Conservation (phyloP, 805 yeast genomes). For the Wickerhamiella cacticola region DNA sequence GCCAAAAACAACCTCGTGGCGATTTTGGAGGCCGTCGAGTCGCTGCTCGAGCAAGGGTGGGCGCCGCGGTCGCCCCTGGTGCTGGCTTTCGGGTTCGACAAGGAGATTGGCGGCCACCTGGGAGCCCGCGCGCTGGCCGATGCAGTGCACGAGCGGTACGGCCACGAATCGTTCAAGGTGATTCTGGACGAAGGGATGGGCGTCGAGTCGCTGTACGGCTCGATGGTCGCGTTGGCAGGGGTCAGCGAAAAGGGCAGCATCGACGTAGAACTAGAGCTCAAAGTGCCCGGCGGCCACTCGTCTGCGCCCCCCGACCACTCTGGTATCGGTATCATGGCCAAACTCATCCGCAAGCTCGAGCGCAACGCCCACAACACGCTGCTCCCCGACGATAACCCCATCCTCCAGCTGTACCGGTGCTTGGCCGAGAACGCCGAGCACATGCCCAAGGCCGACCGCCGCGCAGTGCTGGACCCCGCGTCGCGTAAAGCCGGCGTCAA, state of each 20-base stretch:
- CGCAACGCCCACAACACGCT: constrained; percentile 40
- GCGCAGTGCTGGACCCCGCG: constrained; percentile 18
- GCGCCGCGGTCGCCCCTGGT: constrained; percentile 50
- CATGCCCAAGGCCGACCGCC: constrained; percentile 17
- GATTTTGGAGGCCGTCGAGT: constrained; percentile 53
- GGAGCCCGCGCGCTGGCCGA: constrained; percentile 51
- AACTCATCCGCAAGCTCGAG: constrained; percentile 47
- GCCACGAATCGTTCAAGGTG: constrained; percentile 49
- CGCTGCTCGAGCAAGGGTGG: constrained; percentile 40
- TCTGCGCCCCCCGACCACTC: constrained; percentile 74
- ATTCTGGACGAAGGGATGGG: constrained; percentile 63
- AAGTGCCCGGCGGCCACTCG: constrained; percentile 69
- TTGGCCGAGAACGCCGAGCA: constrained; percentile 34
- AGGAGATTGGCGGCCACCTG: constrained; percentile 52
- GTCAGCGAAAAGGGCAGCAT: constrained; percentile 54
- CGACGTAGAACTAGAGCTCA: constrained; percentile 38
- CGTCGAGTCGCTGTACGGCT: constrained; percentile 32
- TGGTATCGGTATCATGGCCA: constrained; percentile 60
- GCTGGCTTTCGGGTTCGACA: constrained; percentile 67
- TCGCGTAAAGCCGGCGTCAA: constrained; percentile 16
- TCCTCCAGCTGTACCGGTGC: constrained; percentile 47
- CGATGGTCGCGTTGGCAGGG: constrained; percentile 42
- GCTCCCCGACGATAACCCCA: constrained; percentile 49
- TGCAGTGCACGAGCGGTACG: constrained; percentile 42
- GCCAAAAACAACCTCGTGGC: constrained; percentile 61